Percentiles rank a stretch among this genome's conserved stretches.
Conservation (phyloP, 2,329 filamentous ascomycete genomes). For the Venturia carpophila region DNA sequence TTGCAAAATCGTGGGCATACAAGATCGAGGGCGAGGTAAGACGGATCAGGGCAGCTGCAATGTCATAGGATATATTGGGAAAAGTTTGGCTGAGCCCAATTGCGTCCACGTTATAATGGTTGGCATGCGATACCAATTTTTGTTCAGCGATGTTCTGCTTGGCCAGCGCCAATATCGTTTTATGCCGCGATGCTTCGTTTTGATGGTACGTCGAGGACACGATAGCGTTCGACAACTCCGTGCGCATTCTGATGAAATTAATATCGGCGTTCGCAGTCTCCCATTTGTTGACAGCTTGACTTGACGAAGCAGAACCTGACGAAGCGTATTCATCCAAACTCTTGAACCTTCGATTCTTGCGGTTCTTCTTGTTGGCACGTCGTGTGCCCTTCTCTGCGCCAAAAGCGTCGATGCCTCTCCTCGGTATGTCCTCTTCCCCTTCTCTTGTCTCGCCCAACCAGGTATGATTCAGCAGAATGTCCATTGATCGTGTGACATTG, state of each 20-base stretch:
- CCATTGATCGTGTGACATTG: conserved; percentile 62
- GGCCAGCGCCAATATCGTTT: conserved; percentile 49
- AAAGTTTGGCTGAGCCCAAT: conserved; percentile 49
- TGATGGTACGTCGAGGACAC: conserved; percentile 53
- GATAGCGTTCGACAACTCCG: conserved; percentile 38
- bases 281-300: conserved; percentile 47
- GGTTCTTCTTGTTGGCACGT: conserved; percentile 35
- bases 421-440: conserved; percentile 36
- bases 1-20: conserved; percentile 53
- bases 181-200: conserved; percentile 47
- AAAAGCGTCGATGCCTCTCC: conserved; percentile 79
- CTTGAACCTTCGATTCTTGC: conserved; percentile 35
- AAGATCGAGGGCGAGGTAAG: conserved; percentile 50
- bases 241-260: conserved; percentile 51
- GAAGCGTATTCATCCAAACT: conserved; percentile 25
- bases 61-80: conserved; percentile 40
- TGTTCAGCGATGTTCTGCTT: conserved; percentile 33
- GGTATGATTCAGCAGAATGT: conserved; percentile 71
- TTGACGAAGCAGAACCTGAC: conserved; percentile 23
- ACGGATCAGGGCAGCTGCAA: conserved; percentile 46
- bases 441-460: conserved; percentile 61
- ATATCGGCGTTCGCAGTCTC: conserved; percentile 49
- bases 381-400: conserved; percentile 47
- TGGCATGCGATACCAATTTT: conserved; percentile 29
- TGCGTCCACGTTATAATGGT: conserved; percentile 39